These are phyloP conservation scores for Apiotrichum laibachii DNA, from an alignment of 1,284 basidiomycete genomes.

Conservation along the genomic window DNA sequence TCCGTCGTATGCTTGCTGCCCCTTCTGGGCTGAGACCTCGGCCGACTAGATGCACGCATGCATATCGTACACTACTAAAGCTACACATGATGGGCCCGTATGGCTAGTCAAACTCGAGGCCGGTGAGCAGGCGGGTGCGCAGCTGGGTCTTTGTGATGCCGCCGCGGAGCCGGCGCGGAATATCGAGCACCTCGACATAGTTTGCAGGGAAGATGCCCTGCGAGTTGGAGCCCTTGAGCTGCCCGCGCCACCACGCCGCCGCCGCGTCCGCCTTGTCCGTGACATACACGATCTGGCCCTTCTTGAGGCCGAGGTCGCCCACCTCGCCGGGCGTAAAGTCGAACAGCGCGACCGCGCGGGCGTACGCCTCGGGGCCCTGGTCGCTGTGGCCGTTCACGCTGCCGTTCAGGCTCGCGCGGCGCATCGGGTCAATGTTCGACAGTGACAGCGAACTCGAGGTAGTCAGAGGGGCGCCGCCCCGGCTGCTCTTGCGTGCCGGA, in stretches of 20 bases:
- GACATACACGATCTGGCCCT: conserved; percentile 75
- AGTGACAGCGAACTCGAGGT: too few relatives aligned
- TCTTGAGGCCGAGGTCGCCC: conserved; percentile 79
- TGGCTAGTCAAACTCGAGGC: conserved; percentile 15
- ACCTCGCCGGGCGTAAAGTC: conserved; percentile 71
- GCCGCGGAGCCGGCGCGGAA: conserved; percentile 37
- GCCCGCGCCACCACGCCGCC: conserved; percentile 68
- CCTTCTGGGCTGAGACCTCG: too few relatives aligned
- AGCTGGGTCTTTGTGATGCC: conserved; percentile 34
- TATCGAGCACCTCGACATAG: conserved; percentile 57
- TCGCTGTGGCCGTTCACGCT: not conserved
- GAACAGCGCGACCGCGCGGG: conserved; percentile 73
- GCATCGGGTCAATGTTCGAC: too few relatives aligned
- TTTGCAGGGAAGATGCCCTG: conserved; percentile 60
- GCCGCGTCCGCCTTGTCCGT: conserved; percentile 69
- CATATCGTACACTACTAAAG: conserved; percentile 2
- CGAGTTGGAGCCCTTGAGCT: conserved; percentile 58
- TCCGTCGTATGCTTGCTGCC: too few relatives aligned
- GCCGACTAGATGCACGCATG: not conserved
- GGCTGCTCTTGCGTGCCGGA: conserved; percentile 8
- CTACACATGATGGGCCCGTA: not conserved
- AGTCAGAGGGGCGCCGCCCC: not conserved
- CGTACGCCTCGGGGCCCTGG: conserved; percentile 47
- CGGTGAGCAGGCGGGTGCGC: conserved; percentile 25
- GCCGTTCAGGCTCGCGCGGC: too few relatives aligned